Base-by-base conservation (phyloP, 805 yeast genomes). In the Gaillardinia entomophila region DNA sequence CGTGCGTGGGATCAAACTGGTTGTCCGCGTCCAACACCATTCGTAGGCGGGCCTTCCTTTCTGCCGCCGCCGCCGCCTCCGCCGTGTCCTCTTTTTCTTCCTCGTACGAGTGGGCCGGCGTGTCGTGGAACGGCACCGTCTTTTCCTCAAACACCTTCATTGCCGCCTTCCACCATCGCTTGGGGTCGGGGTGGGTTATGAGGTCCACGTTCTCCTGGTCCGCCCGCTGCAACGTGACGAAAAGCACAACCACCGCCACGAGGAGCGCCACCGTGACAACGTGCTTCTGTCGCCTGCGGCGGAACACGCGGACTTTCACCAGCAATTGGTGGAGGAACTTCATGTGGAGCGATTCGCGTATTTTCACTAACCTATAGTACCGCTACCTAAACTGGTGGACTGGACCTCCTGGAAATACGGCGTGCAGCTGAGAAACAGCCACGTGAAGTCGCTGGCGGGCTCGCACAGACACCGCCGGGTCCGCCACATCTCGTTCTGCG, bases 401-500 rank as follows among this genome's bases (percentile, higher is more conserved):
- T 7, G 16, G 4, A 33, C 23, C 16, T 19, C 17, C n/a, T 33
- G 22, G 12, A 41, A 30, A 31, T 41, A 41, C 18, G 38, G 34
- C 13, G 42, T 38, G 30, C 43, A 41, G 33, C 45, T 36, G 13
- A 38, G 25, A 27, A 27, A 25, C 23, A 20, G 24, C 22, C 16
- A 19, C 18, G 37, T 16, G 27, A 34, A 30, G 27, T 33, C 36
- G 14, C 12, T n/a, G 20, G 16, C 28, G 24, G 34, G 41, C 22
- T 37, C 30, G 25, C 41, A 37, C 17, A 30, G 7, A 25, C 41
- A 37, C 22, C 27, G 16, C 12, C 26, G 24, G 8, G 42, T 12
- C 33, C 59, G 48, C 15, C 51, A 36, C 1, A 42, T 32, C 27
- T 52, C 46, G 29, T 59, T 58, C 30, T 49, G 46, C 4, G 88